Percentiles rank a stretch among this genome's conserved stretches.
phyloP scores from a whole-genome alignment of 192 early-diverging fungal genomes.

The Nowakowskiella sp. region DNA sequence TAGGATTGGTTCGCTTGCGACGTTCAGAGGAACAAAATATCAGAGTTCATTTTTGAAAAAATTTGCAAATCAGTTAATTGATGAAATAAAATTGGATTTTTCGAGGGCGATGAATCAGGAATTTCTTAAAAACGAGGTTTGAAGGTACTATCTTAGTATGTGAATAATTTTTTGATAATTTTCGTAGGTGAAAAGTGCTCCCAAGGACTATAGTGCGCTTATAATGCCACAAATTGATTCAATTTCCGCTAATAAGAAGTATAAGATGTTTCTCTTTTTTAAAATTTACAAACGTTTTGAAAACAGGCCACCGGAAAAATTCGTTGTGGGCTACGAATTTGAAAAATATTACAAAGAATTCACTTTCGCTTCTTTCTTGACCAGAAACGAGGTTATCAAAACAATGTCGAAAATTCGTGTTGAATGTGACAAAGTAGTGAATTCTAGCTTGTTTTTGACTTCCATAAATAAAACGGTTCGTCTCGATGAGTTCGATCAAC shows the following conservation, averaged over 20 bases:
- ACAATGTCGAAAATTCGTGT: constrained; percentile 42
- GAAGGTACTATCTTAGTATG: too few relatives aligned
- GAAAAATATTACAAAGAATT: constrained; percentile 28
- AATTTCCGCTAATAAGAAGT: constrained; percentile 3
- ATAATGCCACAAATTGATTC: not conserved
- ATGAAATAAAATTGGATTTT: constrained; percentile 40
- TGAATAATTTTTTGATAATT: too few relatives aligned
- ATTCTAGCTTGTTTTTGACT: constrained; percentile 23
- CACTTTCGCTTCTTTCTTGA: constrained; percentile 45
- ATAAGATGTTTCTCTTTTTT: constrained; percentile 11
- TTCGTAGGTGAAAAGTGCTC: too few relatives aligned
- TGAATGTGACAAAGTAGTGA: constrained; percentile 43
- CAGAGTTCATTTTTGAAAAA: too few relatives aligned
- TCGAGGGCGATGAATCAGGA: constrained; percentile 39
- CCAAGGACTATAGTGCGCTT: not conserved
- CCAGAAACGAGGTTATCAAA: constrained; percentile 42
- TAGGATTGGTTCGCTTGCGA: constrained; percentile 18
- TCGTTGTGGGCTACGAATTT: constrained; percentile 38
- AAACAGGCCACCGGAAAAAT: constrained; percentile 8
- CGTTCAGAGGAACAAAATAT: constrained; percentile 5
- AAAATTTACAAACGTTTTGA: constrained; percentile 1
- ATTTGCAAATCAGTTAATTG: constrained; percentile 18
- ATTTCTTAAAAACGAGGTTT: constrained; percentile 41
- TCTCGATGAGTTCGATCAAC: constrained; percentile 53
- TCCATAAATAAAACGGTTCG: constrained; percentile 46